Evolutionary conservation across 1,139 yeast genomes (phyloP), one percentile per base, ranked within the genome.

Genomic region (Suhomyces coccinellae): DNA sequence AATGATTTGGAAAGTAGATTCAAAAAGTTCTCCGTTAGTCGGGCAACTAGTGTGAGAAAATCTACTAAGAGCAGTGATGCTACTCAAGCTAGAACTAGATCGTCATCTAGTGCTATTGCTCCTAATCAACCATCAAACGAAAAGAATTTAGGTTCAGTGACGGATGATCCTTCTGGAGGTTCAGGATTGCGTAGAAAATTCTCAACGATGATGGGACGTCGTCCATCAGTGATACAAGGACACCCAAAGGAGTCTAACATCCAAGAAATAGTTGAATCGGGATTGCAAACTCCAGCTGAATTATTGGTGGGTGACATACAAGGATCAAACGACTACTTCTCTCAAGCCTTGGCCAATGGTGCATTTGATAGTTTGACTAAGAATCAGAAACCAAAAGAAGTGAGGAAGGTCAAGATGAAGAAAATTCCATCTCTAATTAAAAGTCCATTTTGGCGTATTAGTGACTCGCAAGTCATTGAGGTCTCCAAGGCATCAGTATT

Each of bases 391-490:
- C 16, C 11, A 30, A 40, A 33, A 3, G 40, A 33, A 10, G 27
- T 46, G 22, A 50, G 55, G 39, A 62, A 66, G 39, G 65, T 71
- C 33, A 73, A 71, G 51, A 65, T 74, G 67, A 78, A 73, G 54
- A 82, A 77, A 52, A 68, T 84, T 10, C 77, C 82, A 9, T 74
- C 83, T 12, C 66, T 77, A 20, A 59, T 73, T 7, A 80, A 80
- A 48, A 73, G 77, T 41, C 90, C 91, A 14, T 91, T 81, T 70
- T 91, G 98, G 98, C 77, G 87, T 55, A 80, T 90, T 26, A 87
- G 95, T 52, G 98, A 91, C 63, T 75, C 88, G 2, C 72, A 70
- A 33, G 80, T 86, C 4, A 67, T 79, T 40, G 97, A 89, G 59
- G 83, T 79, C 24, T 72, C 80, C n/a, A 65, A 71, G 12, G 66